phyloP scores from a whole-genome alignment of 768 basidiomycete genomes.

The Suillus discolor region DNA sequence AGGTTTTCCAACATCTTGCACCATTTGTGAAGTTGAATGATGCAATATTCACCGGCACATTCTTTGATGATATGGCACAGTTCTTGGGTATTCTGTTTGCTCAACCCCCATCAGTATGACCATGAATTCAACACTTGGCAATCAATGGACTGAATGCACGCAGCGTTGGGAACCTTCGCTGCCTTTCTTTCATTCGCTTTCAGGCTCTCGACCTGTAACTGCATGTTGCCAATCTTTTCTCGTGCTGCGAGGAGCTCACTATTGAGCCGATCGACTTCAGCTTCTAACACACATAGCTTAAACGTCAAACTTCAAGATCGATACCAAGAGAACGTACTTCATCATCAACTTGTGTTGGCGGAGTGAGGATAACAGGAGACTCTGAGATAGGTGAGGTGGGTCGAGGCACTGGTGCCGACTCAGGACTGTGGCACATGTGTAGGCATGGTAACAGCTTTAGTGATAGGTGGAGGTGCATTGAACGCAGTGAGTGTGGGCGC shows the following conservation, averaged over 20 bases:
- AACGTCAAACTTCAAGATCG: background rate
- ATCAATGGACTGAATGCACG: no score
- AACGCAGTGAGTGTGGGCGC: constrained; percentile 26
- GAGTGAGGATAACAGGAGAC: constrained; percentile 18
- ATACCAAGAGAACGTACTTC: constrained; percentile 33
- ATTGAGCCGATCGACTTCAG: constrained; percentile 65
- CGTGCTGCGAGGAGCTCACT: constrained; percentile 76
- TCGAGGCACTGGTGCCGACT: constrained; percentile 17
- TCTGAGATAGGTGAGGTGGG: constrained; percentile 8
- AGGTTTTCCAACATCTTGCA: no score
- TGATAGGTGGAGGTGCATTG: constrained; percentile 28
- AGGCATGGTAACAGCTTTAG: constrained; percentile 36
- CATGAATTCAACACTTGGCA: no score
- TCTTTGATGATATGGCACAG: no score
- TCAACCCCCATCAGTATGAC: no score
- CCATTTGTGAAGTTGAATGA: no score
- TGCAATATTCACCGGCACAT: no score
- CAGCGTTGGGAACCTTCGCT: no score
- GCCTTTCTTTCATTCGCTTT: constrained; percentile 80
- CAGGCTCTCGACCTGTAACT: constrained; percentile 78
- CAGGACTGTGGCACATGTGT: constrained; percentile 15
- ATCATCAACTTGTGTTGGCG: constrained; percentile 23
- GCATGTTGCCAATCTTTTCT: constrained; percentile 80
- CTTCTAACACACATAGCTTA: constrained; percentile 27
- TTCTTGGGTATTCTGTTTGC: no score